Base-by-base conservation (phyloP, 257 asterid genomes). In the Nicotiana otophora region DNA sequence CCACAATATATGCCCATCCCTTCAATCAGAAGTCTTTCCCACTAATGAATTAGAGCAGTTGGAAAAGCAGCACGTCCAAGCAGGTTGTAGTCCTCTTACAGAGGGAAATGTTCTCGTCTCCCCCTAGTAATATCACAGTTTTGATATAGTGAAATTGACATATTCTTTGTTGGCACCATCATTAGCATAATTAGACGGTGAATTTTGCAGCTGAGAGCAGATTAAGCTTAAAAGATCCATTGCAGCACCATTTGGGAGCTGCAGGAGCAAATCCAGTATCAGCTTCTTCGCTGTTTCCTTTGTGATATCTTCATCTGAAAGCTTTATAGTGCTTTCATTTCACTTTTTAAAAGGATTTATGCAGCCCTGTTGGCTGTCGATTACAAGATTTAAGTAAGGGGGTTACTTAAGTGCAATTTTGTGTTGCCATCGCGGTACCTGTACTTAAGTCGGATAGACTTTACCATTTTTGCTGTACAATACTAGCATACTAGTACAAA, bases 21-120 rank as follows among this genome's bases (percentile, higher is more conserved):
- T 94, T 89, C 95, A 92, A 84, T 81, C 67, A 30, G 97, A 95
- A 85, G 92, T 91, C 48, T 95, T 93, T 48, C 87, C 97, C 19
- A 84, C 87, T 10, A 93, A 89, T 66, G 98, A 95, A 70, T 23
- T 84, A 83, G 95, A 94, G 86, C 87, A 87, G 85, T 78, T 86
- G 87, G 86, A 83, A 58, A 90, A 89, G 62, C 84, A 83, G 53
- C 70, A 84, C 9, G 82, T 55, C 30, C 84, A 88, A 85, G 86
- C 77, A 65, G 90, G 88, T 20, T 28, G 70, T 64, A 85, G 54
- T 83, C 88, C 88, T 55, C 68, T 67, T 33, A 64, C 78, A 51
- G 90, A 87, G 34, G 83, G 92, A 84, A 91, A 82, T 62, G 89
- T 88, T 15, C 84, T 89, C 1, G 88, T 88, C 87, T 81, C 93